These are phyloP conservation scores for Nadsonia starkeyi-henricii DNA, from an alignment of 1,139 yeast genomes.

Conservation along the genomic window DNA sequence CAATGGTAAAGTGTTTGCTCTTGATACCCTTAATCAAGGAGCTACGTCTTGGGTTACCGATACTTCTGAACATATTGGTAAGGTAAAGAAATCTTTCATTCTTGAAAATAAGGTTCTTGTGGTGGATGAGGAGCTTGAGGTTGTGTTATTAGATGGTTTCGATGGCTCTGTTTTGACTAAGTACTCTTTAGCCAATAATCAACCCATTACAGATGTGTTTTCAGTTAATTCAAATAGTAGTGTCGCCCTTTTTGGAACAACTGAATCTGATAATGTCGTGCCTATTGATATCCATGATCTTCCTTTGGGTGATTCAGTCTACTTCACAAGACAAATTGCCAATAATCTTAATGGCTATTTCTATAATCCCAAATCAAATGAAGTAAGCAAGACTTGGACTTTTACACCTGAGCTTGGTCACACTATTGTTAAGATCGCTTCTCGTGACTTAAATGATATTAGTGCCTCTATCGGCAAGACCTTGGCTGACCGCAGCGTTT, in stretches of 20 bases:
- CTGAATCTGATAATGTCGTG: slow-evolving; percentile 1
- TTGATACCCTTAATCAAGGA: slow-evolving; percentile 30
- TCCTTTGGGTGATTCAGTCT: slow-evolving; percentile 11
- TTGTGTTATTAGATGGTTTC: slow-evolving; percentile 8
- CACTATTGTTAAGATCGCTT: slow-evolving; percentile 26
- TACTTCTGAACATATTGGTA: slow-evolving; percentile 9
- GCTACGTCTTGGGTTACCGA: slow-evolving; percentile 29
- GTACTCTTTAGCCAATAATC: slow-evolving; percentile 1
- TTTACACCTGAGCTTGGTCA: slow-evolving; percentile 20
- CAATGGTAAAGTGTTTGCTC: slow-evolving; percentile 31
- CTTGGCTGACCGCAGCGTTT: slow-evolving; percentile 54
- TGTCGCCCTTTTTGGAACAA: slow-evolving; percentile 4
- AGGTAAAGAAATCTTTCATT: slow-evolving; percentile 15
- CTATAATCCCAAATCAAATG: slow-evolving; percentile 10
- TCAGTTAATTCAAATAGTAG: slow-evolving; percentile 2
- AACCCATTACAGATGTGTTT: background rate
- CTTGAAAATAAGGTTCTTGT: slow-evolving; percentile 10
- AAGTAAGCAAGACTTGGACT: slow-evolving; percentile 14
- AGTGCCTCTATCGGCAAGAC: slow-evolving; percentile 60
- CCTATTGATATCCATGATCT: slow-evolving; percentile 1
- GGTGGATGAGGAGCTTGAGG: slow-evolving; percentile 15
- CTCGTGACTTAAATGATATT: slow-evolving; percentile 30
- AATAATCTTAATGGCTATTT: slow-evolving; percentile 14
- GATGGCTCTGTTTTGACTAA: background rate
- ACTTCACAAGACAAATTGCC: slow-evolving; percentile 10